Evolutionary conservation across 805 yeast genomes (phyloP).

Genomic region (Candida succiphila): DNA sequence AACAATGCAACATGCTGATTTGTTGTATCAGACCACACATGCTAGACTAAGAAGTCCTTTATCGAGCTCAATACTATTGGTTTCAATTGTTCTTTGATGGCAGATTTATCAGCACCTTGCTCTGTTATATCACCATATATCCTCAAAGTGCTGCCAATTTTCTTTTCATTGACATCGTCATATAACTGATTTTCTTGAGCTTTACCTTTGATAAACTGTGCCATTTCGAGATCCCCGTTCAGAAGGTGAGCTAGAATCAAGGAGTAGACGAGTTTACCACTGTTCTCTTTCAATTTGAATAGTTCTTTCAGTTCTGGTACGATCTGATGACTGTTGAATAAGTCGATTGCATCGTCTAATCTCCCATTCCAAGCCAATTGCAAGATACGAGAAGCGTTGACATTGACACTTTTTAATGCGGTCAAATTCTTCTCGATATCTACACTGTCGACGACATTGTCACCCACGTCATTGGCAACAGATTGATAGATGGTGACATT

Average conservation of each 20-base stretch:
- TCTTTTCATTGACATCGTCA: conserved; percentile 11
- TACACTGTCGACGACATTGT: too few relatives aligned
- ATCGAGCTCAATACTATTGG: too few relatives aligned
- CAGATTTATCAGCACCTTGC: too few relatives aligned
- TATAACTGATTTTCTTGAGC: conserved; percentile 16
- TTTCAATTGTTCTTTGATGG: too few relatives aligned
- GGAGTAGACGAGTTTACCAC: conserved; percentile 17
- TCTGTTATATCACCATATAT: conserved; percentile 21
- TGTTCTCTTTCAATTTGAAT: conserved; percentile 5
- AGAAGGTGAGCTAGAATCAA: conserved; percentile 16
- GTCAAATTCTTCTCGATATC: too few relatives aligned
- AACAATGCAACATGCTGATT: too few relatives aligned
- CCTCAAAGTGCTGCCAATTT: conserved; percentile 16
- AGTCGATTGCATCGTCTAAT: conserved; percentile 18
- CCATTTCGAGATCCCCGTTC: conserved; percentile 20
- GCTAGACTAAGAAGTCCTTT: too few relatives aligned
- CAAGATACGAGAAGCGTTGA: conserved; percentile 16
- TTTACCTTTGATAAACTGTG: conserved; percentile 20
- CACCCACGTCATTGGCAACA: too few relatives aligned
- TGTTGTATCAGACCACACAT: too few relatives aligned
- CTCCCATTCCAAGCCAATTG: conserved; percentile 19
- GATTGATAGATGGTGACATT: too few relatives aligned
- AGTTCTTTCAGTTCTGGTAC: conserved; percentile 10
- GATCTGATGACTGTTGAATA: conserved; percentile 19
- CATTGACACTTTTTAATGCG: too few relatives aligned